phyloP scores from a whole-genome alignment of 2,329 filamentous ascomycete genomes.

The Colletotrichum sansevieriae region DNA sequence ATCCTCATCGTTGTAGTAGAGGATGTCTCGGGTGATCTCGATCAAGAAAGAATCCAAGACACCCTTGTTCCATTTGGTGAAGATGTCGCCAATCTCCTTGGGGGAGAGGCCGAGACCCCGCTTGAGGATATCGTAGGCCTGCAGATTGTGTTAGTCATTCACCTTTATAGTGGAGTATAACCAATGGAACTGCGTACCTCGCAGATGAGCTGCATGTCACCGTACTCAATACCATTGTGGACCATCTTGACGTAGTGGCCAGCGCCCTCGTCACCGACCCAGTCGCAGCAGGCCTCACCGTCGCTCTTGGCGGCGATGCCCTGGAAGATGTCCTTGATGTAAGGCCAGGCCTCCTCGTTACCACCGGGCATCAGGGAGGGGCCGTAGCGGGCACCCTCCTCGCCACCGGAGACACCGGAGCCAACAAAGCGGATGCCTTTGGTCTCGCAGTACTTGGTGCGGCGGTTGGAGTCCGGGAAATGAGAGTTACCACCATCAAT shows the following conservation, averaged over 20 bases:
- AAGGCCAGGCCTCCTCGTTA: conserved; percentile 97
- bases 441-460: conserved; percentile 84
- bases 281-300: conserved; percentile 97
- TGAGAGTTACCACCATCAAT: conserved; percentile 99
- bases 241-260: conserved; percentile 99
- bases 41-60: conserved; percentile 99
- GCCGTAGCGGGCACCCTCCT: conserved; percentile 98
- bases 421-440: conserved; percentile 98
- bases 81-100: conserved; percentile 97
- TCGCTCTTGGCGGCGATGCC: conserved; percentile 98
- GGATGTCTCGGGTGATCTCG: conserved; percentile 98
- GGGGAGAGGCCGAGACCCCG: conserved; percentile 88
- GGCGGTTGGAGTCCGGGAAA: conserved; percentile 98
- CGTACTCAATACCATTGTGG: conserved; percentile 99
- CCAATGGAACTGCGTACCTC: conserved; percentile 73
- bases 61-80: conserved; percentile 98
- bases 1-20: conserved; percentile 93
- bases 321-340: conserved; percentile 99
- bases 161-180: neutral
- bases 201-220: conserved; percentile 99
- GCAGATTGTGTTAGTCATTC: conserved; percentile 42
- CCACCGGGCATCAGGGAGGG: conserved; percentile 99
- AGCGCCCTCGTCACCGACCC: conserved; percentile 99
- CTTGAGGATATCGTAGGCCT: conserved; percentile 99
- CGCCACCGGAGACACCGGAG: conserved; percentile 97